Base-by-base conservation (phyloP, 257 asterid genomes). In the Ligustrum vulgare region DNA sequence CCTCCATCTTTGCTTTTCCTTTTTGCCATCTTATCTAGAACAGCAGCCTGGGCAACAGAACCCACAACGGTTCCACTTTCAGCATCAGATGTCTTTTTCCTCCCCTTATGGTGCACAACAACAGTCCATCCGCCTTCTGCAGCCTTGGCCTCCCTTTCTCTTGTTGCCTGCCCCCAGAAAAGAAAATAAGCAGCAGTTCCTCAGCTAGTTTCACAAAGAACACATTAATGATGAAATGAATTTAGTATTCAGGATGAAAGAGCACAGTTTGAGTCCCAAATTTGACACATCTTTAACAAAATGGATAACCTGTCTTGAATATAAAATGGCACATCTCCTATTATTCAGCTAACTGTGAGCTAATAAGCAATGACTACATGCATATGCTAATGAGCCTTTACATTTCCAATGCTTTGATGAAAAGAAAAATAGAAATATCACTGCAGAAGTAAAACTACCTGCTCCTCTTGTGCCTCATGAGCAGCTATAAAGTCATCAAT, bases 51-150 rank as follows among this genome's bases (percentile, higher is more conserved):
- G 71, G 94, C 86, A 75, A 93, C 97, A 82, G 98, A 90, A 67
- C 98, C 98, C 25, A 95, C 98, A 33, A 87, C 87, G 39, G 85
- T 75, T 82, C 99, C 99, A 82, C 87, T 87, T 79, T 91, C 98
- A 63, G 89, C 82, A 20, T 93, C 99, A 8, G 93, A 85, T 1
- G 94, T 93, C 91, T 91, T 95, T 78, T 95, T 95, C 86, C 98
- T 86, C 65, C 99, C 97, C 83, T 87, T 95, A 16, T 95, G 97
- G 69, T 95, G 98, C 74, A 86, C 90, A 51, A 93, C 99, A 69
- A 95, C 97, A 1, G 97, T 89, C 97, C 97, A 95, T 73, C 99
- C 99, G 79, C 88, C 98, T 75, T 90, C 98, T 41, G 92, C 98
- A 74, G 90, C 93, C 77, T 79, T 88, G 68, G 93, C 92, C 86